phyloP scores from a whole-genome alignment of 495 filamentous ascomycete species.

The Penicillium goetzii region DNA sequence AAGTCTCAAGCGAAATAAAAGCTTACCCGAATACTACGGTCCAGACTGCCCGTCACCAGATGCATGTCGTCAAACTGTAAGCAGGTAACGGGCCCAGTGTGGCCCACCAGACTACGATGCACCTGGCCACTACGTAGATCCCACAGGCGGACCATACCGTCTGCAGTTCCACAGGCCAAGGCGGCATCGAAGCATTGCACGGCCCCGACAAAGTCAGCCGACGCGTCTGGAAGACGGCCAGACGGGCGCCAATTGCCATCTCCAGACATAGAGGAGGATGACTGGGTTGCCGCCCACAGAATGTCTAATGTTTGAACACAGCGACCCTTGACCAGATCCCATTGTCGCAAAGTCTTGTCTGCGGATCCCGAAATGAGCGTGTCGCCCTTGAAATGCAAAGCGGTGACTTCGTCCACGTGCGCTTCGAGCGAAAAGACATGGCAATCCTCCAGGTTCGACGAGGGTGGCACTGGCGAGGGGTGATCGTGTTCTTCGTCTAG shows the following conservation, averaged over 20 bases:
- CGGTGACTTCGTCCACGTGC: constrained; percentile 93
- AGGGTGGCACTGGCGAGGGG: constrained; percentile 56
- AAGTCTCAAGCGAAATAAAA: not conserved
- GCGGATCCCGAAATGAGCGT: constrained; percentile 93
- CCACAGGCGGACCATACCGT: constrained; percentile 97
- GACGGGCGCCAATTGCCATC: constrained; percentile 58
- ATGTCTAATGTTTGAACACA: constrained; percentile 98
- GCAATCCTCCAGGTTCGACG: constrained; percentile 82
- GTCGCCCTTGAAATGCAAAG: constrained; percentile 84
- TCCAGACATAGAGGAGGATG: constrained; percentile 67
- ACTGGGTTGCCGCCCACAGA: constrained; percentile 97
- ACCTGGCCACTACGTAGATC: constrained; percentile 96
- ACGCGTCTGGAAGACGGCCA: constrained; percentile 63
- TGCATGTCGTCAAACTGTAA: constrained; percentile 97
- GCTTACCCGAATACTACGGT: constrained; percentile 92
- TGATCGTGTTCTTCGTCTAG: constrained; percentile 63
- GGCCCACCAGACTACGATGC: constrained; percentile 91
- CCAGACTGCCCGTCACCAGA: constrained; percentile 89
- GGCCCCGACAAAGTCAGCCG: constrained; percentile 92
- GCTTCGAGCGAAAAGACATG: constrained; percentile 83
- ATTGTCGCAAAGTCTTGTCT: constrained; percentile 96
- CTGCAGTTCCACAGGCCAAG: constrained; percentile 95
- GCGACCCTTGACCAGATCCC: constrained; percentile 93
- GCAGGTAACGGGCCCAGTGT: constrained; percentile 93
- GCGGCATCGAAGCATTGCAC: constrained; percentile 97